Evolutionary conservation across 2,329 filamentous ascomycete genomes (phyloP).

Genomic region (Botrytis elliptica): DNA sequence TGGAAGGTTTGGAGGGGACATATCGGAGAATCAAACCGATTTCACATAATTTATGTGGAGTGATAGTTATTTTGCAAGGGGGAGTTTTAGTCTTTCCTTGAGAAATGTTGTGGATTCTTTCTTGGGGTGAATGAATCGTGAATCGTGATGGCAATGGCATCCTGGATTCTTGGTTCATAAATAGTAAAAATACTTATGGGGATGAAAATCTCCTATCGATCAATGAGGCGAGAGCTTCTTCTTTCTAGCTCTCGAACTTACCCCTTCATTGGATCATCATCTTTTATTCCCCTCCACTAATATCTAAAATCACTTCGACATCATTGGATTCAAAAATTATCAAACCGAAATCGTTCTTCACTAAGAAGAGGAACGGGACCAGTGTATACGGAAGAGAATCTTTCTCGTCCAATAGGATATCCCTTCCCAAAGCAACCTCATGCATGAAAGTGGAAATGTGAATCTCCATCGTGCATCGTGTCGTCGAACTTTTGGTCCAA

Average conservation of each 20-base stretch:
- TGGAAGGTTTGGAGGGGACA: neutral
- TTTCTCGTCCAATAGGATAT: constrained; percentile 4
- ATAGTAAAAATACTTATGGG: neutral
- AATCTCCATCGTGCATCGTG: constrained; percentile 18
- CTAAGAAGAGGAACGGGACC: neutral
- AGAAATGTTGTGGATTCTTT: neutral
- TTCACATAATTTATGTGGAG: neutral
- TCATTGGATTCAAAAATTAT: neutral
- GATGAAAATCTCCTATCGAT: constrained; percentile 1
- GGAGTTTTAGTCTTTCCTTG: neutral
- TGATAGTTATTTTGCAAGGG: neutral
- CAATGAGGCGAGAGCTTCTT: constrained; percentile 2
- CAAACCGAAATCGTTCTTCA: neutral
- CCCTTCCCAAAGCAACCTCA: constrained; percentile 10
- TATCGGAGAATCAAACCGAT: constrained; percentile 1
- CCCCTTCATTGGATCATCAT: constrained; percentile 8
- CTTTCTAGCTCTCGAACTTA: neutral
- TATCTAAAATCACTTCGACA: neutral
- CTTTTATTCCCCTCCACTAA: neutral
- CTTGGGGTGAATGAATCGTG: neutral
- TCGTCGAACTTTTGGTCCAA: constrained; percentile 21
- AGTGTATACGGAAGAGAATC: neutral
- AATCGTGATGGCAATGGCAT: neutral
- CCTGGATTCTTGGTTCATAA: neutral
- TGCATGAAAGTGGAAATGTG: constrained; percentile 6